Evolutionary conservation across 768 basidiomycete genomes (phyloP).

Genomic region (Collybia mongolica): DNA sequence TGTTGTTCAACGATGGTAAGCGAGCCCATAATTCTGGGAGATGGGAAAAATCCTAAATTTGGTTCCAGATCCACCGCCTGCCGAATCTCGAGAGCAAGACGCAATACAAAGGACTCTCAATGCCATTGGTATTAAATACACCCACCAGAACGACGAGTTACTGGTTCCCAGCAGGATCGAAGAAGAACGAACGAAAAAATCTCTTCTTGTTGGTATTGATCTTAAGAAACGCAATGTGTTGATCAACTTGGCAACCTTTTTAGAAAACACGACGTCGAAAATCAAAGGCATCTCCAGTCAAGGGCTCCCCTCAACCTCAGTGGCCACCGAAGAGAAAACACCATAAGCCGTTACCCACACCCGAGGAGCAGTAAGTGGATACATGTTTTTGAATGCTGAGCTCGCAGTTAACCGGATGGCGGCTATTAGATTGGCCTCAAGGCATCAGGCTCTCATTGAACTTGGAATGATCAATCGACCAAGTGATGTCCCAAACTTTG

Average conservation of each 20-base stretch:
- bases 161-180: conserved; percentile 69
- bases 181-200: conserved; percentile 55
- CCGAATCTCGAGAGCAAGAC: conserved; percentile 37
- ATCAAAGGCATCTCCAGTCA: conserved; percentile 15
- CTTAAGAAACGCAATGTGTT: not conserved
- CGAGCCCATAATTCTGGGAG: conserved; percentile 9
- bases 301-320: conserved; percentile 34
- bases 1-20: conserved; percentile 72
- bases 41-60: not conserved
- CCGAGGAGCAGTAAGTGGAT: conserved; percentile 46
- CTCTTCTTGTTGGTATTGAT: conserved; percentile 40
- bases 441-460: conserved; percentile 61
- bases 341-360: conserved; percentile 46
- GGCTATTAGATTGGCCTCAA: conserved; percentile 43
- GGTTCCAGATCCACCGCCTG: conserved; percentile 32
- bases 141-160: conserved; percentile 72
- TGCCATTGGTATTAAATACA: conserved; percentile 66
- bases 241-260: not conserved
- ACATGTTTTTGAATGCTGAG: not conserved
- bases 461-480: conserved; percentile 56
- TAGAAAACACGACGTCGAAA: conserved; percentile 30
- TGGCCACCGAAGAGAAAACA: conserved; percentile 71
- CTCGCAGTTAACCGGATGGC: not conserved
- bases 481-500: conserved; percentile 55
- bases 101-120: conserved; percentile 53